Evolutionary conservation across 192 early-diverging fungal species (phyloP), one percentile per base, ranked within the genome.

Genomic region (Coemansia sp.): DNA sequence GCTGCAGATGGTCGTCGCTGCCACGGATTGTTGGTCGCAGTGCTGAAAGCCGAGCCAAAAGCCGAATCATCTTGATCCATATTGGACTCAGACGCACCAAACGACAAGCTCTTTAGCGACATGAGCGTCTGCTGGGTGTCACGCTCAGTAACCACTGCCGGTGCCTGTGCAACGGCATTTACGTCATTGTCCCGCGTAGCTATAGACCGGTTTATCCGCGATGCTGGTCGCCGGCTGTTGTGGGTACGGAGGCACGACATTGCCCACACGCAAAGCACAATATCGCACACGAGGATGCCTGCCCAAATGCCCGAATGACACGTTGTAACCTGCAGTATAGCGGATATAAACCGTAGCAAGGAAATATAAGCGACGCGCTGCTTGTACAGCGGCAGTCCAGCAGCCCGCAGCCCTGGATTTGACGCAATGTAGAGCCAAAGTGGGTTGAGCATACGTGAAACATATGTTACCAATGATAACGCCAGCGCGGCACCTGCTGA

Each of bases 41-140:
- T 47, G 16, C 43, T 29, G 57, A 73, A 71, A 1, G 37, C 59
- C 3, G 73, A 35, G 1, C 59, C 69, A 22, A 58, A 29, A 21
- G 68, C 17, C 17, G 45, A 55, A 59, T 80, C 77, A 50, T 80
- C 66, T 27, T 80, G 77, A 51, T 80, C 77, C 45, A 57, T 59
- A 31, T 79, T 79, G 14, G 58, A n/a, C 23, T 73, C 71, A 1
- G 77, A 80, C 31, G 61, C 50, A 11, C 68, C 65, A 67, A 80
- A 74, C 39, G 77, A 74, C 54, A 80, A 58, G 12, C 61, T 48
- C 29, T 59, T 23, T 21, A 80, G 64, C 62, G 77, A 71, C 10
- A 57, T 38, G 4, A 74, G 43, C 17, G 77, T 59, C 47, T 37
- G 26, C 31, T 66, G 58, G 37, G 57, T 45, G 8, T 59, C 57